Percentiles rank a stretch among this genome's conserved stretches.
phyloP scores from a whole-genome alignment of 73 alveolate species.

The Paramecium sexaurelia region DNA sequence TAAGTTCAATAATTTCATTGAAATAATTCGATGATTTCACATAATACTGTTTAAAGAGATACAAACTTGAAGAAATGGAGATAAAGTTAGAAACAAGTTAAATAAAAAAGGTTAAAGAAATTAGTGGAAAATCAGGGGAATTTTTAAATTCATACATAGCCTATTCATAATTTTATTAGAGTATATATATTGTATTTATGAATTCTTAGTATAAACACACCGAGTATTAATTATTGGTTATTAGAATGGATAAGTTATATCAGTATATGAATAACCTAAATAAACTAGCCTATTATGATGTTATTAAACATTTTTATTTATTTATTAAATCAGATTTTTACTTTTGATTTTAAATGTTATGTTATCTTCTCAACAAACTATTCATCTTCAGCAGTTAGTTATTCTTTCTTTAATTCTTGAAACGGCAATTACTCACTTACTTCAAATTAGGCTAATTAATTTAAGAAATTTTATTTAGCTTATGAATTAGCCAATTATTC shows the following conservation, averaged over 20 bases:
- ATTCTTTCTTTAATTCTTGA: background rate
- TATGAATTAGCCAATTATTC: background rate
- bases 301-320: background rate
- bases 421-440: background rate
- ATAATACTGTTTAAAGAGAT: background rate
- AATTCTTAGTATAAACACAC: background rate
- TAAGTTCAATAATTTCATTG: background rate
- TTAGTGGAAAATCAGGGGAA: background rate
- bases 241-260: constrained; percentile 16
- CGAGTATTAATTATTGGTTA: background rate
- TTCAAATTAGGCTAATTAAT: background rate
- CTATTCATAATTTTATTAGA: background rate
- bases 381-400: constrained; percentile 19
- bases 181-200: background rate
- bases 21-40: background rate
- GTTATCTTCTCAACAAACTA: constrained; percentile 18
- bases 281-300: constrained; percentile 2
- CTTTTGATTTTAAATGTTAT: background rate
- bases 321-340: background rate
- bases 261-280: constrained; percentile 8
- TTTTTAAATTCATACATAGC: background rate
- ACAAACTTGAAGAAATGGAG: constrained; percentile 33
- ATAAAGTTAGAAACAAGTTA: background rate
- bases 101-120: constrained; percentile 12
- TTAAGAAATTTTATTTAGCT: constrained; percentile 4